Base-by-base conservation (phyloP, 2,329 filamentous ascomycete genomes). In the Epichloe baconii region DNA sequence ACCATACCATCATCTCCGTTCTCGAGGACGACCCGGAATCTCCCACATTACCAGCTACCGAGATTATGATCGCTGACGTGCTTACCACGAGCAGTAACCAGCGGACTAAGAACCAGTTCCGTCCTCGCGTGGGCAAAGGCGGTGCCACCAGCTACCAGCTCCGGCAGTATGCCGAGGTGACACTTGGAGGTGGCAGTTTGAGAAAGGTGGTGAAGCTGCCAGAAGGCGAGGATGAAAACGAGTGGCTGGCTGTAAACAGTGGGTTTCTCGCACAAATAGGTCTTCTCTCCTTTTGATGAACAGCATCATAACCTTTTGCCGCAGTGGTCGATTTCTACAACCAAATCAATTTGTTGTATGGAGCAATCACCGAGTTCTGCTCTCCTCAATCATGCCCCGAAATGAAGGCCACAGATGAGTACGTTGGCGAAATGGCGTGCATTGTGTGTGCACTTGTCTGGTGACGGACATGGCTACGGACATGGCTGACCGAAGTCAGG, bases 381-480 rank as follows among this genome's bases (percentile, higher is more conserved):
- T 97, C 93, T 26, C 91, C 93, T 35, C 86, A 93, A 66, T 89
- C 89, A 57, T 98, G 93, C 68, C 93, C 93, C 0, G 93, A 97
- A 72, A 98, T 98, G 93, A 98, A 98, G 71, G 93, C 93, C n/a
- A 98, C 93, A 10, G 94, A 98, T 71, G 93, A 98, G 85, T 93
- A 77, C 57, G 80, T 36, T 34, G 38, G 15, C 3, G 26, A 48
- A 12, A 37, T 14, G 2, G 38, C 4, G 19, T 34, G 15, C n/a
- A 21, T 10, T 14, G 11, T 8, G 15, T 14, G 34, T 14, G 44
- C n/a, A 26, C 11, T 14, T 34, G 19, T 40, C 23, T 17, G 43
- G 15, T 31, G 19, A n/a, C 5, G 7, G 3, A 41, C 44, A 42
- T 12, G 15, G 11, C 19, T 48, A n/a, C 5, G 7, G 3, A 41